phyloP scores from a whole-genome alignment of 768 basidiomycete species.

The Ephemerocybe angulata region DNA sequence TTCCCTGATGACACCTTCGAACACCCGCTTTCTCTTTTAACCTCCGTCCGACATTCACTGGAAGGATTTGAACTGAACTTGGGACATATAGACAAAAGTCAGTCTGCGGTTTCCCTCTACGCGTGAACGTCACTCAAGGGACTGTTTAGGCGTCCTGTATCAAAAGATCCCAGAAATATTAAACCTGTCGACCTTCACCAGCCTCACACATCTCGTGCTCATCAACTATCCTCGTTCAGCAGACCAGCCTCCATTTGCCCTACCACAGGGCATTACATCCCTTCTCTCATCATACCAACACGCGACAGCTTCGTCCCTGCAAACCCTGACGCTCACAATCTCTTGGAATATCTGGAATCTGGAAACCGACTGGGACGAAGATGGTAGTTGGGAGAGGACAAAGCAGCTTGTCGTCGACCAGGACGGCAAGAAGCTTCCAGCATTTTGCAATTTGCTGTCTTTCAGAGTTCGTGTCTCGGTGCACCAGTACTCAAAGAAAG shows the following conservation, averaged over 20 bases:
- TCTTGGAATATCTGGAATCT: background rate
- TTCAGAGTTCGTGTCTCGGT: too few species aligned
- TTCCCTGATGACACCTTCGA: background rate
- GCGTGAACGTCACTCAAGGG: background rate
- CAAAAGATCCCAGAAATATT: background rate
- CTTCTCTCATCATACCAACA: background rate
- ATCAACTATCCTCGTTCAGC: background rate
- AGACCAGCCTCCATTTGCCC: background rate
- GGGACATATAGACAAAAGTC: too few species aligned
- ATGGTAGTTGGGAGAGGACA: background rate
- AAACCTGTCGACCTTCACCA: background rate
- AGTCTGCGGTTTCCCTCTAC: background rate
- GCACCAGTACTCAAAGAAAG: too few species aligned
- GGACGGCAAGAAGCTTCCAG: too few species aligned
- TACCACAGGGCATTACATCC: background rate
- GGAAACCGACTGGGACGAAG: background rate
- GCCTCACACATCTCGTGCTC: background rate
- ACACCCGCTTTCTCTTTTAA: background rate
- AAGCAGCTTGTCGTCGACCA: background rate
- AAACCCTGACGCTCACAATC: background rate
- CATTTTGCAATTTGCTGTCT: too few species aligned
- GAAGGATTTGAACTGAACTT: background rate
- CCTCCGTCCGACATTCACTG: background rate
- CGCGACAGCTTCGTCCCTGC: background rate
- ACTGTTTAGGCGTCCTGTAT: background rate